Evolutionary conservation across 768 basidiomycete genomes (phyloP), one percentile per base, ranked within the genome.

Genomic region (Suillus americanus): DNA sequence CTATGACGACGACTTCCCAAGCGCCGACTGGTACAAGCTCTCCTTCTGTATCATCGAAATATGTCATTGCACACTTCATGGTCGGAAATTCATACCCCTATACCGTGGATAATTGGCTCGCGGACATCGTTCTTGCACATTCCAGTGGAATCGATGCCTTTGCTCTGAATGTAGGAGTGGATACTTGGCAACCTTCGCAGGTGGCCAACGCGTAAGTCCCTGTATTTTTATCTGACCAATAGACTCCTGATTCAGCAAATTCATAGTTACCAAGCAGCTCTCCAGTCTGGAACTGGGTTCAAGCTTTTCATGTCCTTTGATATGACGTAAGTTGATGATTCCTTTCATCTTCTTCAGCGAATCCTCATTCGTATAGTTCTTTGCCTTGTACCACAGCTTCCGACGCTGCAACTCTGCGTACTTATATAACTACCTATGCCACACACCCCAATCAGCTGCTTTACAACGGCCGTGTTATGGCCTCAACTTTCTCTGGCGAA

Each of bases 251-350:
- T 67, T 69, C 70, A 45, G 74, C 48, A 37, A 68, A 63, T 67
- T 28, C 43, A 63, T 70, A 84, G 86, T 16, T 91, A 86, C 71
- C 71, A 80, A 51, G 86, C 88, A 38, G 89, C 89, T 4, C 71
- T 71, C 20, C 78, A 82, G 57, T 81, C 81, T 30, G 82, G 80
- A 20, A 78, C 83, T 12, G 78, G 79, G 60, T 92, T 92, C 80
- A 87, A 89, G 72, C 77, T 94, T 59, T 92, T 92, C 76, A 70
- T 93, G 65, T 91, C 89, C 16, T 84, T 93, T 57, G 92, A 94
- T 70, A 92, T 91, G 91, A 78, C 86, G 87, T 89, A 69, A 68
- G 81, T 82, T 61, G 28, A 16, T 57, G 30, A 57, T 45, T 3
- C 51, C 46, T 5, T 62, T 38, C n/a, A 43, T 60, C 5, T 8